These are phyloP conservation scores for Hamamelis virginiana DNA, from an alignment of 164 flowering plant genomes.

Conservation along the genomic window DNA sequence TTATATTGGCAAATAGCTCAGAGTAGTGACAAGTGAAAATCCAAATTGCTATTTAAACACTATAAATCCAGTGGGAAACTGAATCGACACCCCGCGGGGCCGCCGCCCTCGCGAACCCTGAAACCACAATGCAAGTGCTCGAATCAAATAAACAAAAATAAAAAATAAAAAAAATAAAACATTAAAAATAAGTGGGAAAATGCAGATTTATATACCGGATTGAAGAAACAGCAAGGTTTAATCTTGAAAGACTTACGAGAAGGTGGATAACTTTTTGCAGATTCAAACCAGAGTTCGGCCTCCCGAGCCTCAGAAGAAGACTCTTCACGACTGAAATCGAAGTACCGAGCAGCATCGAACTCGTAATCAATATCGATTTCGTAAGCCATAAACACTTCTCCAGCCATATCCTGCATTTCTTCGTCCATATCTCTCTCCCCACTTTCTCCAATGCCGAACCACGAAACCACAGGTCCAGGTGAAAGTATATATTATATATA, in stretches of 20 bases:
- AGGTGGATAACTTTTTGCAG: conserved; percentile 73
- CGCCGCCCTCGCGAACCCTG: too few relatives aligned
- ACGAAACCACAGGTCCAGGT: not conserved
- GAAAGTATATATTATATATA: too few relatives aligned
- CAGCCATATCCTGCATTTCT: conserved; percentile 39
- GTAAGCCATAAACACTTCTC: conserved; percentile 28
- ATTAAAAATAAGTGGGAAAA: not conserved
- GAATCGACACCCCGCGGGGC: too few relatives aligned
- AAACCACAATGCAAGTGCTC: too few relatives aligned
- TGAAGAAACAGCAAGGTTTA: not conserved
- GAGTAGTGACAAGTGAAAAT: not conserved
- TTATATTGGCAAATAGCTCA: too few relatives aligned
- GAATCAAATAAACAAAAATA: not conserved
- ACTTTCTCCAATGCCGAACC: conserved; percentile 1
- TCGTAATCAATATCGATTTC: conserved; percentile 84
- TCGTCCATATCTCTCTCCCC: conserved; percentile 44
- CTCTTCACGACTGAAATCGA: conserved; percentile 68
- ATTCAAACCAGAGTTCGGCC: conserved; percentile 76
- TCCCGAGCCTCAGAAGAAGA: conserved; percentile 40
- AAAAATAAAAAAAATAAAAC: not conserved
- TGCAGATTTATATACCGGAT: not conserved
- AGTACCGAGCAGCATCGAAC: conserved; percentile 72
- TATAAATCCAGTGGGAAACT: too few relatives aligned
- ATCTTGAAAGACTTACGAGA: conserved; percentile 50
- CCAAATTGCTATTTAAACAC: too few relatives aligned